Evolutionary conservation across 495 filamentous ascomycete genomes (phyloP), one percentile per base, ranked within the genome.

Genomic region (Talaromyces nanjingensis): DNA sequence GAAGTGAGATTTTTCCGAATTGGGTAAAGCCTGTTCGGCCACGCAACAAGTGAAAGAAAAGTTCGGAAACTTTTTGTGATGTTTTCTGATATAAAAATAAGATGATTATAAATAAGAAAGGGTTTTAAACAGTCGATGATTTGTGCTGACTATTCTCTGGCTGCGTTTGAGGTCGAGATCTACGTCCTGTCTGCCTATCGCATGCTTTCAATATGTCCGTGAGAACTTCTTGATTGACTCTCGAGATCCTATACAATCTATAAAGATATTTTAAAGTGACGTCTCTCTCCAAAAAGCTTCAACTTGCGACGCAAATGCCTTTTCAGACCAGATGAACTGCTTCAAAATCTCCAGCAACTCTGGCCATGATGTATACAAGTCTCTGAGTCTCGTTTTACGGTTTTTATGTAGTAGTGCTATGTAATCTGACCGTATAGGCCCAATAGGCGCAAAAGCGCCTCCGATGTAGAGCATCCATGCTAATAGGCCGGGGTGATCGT

Each of bases 301-400:
- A 3, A 73, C 64, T 6, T 71, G 69, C 8, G 65, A 47, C 34
- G 60, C 33, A 45, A 76, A 77, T 57, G 75, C 73, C 20, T 70
- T 73, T 6, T 77, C 75, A 4, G 74, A 79, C 76, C 75, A 79
- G 58, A 76, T 70, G 56, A 74, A 77, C 42, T 67, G 64, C 68
- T 67, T 70, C 45, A 77, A 56, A 34, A 72, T 60, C 34, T 47
- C 63, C 49, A 68, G 66, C 34, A 73, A 18, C 59, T 73, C 68
- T 22, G 68, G 24, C 74, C 74, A 76, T 29, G 72, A 73, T 24
- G 14, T 62, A 29, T 65, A 60, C 34, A 61, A 3, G 16, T 47
- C 27, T 24, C 39, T 8, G 20, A 63, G 16, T n/a, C 58, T 37
- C 6, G 6, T 42, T 29, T 24, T 27, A 31, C 56, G 56, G 22